Evolutionary conservation across 441 rosid genomes (phyloP), one percentile per base, ranked within the genome.

Genomic region (Iberis amara): DNA sequence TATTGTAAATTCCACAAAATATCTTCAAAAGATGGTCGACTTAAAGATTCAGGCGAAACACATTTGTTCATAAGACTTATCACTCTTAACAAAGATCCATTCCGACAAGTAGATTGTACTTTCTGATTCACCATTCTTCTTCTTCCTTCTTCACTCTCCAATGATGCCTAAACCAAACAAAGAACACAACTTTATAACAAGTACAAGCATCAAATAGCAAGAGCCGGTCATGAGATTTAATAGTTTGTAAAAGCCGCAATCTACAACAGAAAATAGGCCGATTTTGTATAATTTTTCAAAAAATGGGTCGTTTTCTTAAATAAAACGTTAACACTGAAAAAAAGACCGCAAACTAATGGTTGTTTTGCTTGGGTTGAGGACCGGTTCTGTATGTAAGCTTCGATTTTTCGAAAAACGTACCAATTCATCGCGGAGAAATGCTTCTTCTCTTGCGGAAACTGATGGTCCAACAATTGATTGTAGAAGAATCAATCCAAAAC

Each of bases 1-100:
- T 91, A 81, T 47, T 83, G 95, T 42, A 87, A 65, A 73, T 91
- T 91, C 98, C 98, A 85, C 15, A 87, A 82, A 8, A 91, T 86
- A 50, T 91, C 98, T 70, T 83, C 98, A 2, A 91, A 83, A 0
- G 96, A 87, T 10, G 96, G 98, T 38, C 89, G 76, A 35, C 69
- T 54, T 13, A 88, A 76, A 11, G 86, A 81, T 23, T 85, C 90
- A 0, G 94, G 90, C 11, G 75, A 65, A 41, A 83, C 83, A 78
- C 98, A 91, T 75, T 91, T 91, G 70, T 76, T 84, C 32, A 92
- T 87, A 54, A 87, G 71, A 4, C 82, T 73, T 52, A 91, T 76
- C 53, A 72, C 77, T 11, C 85, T 80, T 2, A 83, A 59, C 53
- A 91, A 49, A 4, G 98, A 91, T 57, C 80, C 94, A 23, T 91